A percentile compares a stretch with the other conserved stretches of the same genome.
These are phyloP conservation scores for Reticulascus tulasneorum DNA, from an alignment of 2,329 filamentous ascomycete species.

Conservation along the genomic window DNA sequence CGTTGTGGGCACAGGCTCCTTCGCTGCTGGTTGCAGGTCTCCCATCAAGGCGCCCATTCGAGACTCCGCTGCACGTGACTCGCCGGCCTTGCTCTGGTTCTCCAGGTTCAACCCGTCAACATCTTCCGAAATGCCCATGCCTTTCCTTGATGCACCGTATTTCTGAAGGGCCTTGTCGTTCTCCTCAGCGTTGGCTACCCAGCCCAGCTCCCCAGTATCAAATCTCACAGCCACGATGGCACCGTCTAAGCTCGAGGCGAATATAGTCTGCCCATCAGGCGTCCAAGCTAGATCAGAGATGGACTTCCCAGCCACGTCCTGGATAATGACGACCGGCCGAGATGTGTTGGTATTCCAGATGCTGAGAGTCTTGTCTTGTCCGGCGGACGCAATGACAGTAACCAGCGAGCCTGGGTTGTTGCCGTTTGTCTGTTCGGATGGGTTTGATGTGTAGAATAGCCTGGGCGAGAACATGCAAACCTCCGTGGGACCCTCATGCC, in stretches of 20 bases:
- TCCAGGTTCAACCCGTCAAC: slow-evolving; percentile 84
- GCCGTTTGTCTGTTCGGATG: slow-evolving; percentile 46
- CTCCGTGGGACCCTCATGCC: slow-evolving; percentile 94
- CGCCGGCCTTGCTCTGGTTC: slow-evolving; percentile 86
- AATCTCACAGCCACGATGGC: slow-evolving; percentile 81
- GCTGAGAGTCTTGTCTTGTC: slow-evolving; percentile 92
- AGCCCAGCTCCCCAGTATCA: slow-evolving; percentile 82
- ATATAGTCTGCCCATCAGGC: slow-evolving; percentile 84
- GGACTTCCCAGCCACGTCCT: slow-evolving; percentile 84
- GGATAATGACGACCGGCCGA: slow-evolving; percentile 81
- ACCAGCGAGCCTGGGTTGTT: slow-evolving; percentile 54
- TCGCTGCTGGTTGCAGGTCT: slow-evolving; percentile 58
- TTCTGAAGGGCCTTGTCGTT: slow-evolving; percentile 92
- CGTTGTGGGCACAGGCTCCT: slow-evolving; percentile 41
- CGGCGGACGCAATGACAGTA: slow-evolving; percentile 93
- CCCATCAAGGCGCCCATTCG: slow-evolving; percentile 99
- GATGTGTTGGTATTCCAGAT: slow-evolving; percentile 98
- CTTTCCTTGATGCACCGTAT: slow-evolving; percentile 83
- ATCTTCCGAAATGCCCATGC: slow-evolving; percentile 87
- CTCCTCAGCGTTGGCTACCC: slow-evolving; percentile 78
- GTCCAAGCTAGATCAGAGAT: slow-evolving; percentile 94
- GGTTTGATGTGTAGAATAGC: slow-evolving; percentile 73
- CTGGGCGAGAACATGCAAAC: slow-evolving; percentile 96
- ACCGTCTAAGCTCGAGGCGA: slow-evolving; percentile 83
- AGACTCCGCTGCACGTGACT: slow-evolving; percentile 84